These are phyloP conservation scores for Aspergillus ibericus DNA, from an alignment of 2,329 filamentous ascomycete species.

Conservation along the genomic window DNA sequence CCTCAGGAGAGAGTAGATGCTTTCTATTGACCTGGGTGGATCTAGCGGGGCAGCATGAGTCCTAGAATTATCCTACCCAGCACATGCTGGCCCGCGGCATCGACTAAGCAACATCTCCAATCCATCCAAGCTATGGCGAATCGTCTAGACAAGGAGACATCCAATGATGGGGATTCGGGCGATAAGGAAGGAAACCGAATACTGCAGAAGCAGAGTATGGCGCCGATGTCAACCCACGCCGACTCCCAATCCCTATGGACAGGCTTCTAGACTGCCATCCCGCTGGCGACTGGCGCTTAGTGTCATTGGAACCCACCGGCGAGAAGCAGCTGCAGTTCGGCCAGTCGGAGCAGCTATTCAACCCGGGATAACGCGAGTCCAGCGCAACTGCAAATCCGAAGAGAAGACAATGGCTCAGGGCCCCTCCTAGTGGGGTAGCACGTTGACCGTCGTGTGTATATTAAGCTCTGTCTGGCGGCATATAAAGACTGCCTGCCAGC, in stretches of 20 bases:
- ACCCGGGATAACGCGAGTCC: not conserved
- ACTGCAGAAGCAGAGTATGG: not conserved
- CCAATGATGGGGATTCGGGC: not conserved
- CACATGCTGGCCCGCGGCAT: too few relatives aligned
- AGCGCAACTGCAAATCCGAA: not conserved
- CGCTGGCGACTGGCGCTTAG: not conserved
- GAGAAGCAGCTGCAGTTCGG: not conserved
- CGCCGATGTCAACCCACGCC: not conserved
- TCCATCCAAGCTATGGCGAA: not conserved
- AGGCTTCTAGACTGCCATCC: not conserved
- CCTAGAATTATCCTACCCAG: too few relatives aligned
- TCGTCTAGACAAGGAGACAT: too few relatives aligned
- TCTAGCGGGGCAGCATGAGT: too few relatives aligned
- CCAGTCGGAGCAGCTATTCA: not conserved
- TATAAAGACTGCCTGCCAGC: not conserved
- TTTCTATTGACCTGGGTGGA: too few relatives aligned
- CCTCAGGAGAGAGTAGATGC: too few relatives aligned
- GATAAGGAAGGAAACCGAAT: not conserved
- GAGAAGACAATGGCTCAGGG: not conserved
- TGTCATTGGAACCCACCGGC: not conserved
- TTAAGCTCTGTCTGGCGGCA: not conserved
- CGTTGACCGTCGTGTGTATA: not conserved
- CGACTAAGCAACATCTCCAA: too few relatives aligned
- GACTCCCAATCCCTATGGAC: not conserved
- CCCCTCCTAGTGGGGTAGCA: not conserved